phyloP scores from a whole-genome alignment of 106 monocot species.

The Phalaenopsis aphrodite region DNA sequence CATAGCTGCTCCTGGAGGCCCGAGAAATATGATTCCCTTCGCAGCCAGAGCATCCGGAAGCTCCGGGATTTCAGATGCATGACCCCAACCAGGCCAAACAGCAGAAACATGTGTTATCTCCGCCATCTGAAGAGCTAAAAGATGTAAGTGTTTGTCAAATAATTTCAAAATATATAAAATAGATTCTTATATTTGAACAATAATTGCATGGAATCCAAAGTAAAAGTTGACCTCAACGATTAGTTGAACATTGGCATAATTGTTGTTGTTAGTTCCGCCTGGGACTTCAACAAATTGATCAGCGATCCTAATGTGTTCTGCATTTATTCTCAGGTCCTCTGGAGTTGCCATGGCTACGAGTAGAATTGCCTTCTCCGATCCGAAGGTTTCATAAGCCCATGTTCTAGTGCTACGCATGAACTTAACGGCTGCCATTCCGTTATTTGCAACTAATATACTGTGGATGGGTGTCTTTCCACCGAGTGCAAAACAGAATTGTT shows the following conservation, averaged over 20 bases:
- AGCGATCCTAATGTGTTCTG: constrained; percentile 95
- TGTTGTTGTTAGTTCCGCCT: constrained; percentile 97
- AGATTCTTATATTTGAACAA: background rate
- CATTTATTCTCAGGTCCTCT: constrained; percentile 95
- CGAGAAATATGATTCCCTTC: constrained; percentile 94
- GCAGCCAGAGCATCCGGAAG: constrained; percentile 81
- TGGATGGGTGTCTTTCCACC: constrained; percentile 90
- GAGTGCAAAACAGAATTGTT: constrained; percentile 75
- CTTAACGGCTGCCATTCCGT: constrained; percentile 99
- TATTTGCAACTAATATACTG: constrained; percentile 92
- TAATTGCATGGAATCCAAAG: background rate
- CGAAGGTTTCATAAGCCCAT: constrained; percentile 95
- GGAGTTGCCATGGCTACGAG: constrained; percentile 97
- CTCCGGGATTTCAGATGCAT: constrained; percentile 98
- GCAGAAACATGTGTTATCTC: constrained; percentile 92
- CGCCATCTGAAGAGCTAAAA: constrained; percentile 49
- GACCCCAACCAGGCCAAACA: constrained; percentile 99
- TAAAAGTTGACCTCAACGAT: constrained; percentile 77
- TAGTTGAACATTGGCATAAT: constrained; percentile 99
- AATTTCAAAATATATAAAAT: background rate
- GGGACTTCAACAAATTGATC: constrained; percentile 99
- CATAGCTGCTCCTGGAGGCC: constrained; percentile 89
- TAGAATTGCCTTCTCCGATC: constrained; percentile 88
- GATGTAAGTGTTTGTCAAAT: background rate
- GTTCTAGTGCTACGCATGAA: constrained; percentile 87